Evolutionary conservation across 2,329 filamentous ascomycete genomes (phyloP).

Genomic region (Epichloe elymi): DNA sequence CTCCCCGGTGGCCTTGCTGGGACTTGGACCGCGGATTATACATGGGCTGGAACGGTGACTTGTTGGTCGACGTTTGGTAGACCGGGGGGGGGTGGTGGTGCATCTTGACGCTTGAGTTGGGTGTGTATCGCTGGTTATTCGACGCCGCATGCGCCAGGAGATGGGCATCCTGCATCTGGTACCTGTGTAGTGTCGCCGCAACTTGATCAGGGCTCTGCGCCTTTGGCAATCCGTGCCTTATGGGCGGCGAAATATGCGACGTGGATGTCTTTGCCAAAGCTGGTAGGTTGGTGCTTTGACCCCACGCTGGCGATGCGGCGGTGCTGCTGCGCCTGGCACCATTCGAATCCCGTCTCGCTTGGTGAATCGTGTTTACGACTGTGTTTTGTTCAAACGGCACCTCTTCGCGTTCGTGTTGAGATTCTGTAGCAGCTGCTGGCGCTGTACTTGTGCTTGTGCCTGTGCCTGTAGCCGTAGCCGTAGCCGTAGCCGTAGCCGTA

Average conservation of each 20-base stretch:
- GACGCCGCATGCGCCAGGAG: constrained; percentile 5
- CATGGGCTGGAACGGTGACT: constrained; percentile 16
- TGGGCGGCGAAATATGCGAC: not conserved
- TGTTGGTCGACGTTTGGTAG: constrained; percentile 13
- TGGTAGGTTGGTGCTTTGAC: not conserved
- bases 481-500: not conserved
- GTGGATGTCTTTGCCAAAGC: not conserved
- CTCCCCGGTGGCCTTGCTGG: constrained; percentile 17
- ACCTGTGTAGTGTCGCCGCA: not conserved
- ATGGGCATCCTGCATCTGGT: constrained; percentile 5
- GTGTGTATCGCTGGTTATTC: constrained; percentile 14
- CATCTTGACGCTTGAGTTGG: constrained; percentile 12
- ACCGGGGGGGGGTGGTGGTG: constrained; percentile 7
- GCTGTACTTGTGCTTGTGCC: not conserved
- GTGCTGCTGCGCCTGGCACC: not conserved
- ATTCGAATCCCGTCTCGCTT: not conserved
- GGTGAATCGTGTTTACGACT: not conserved
- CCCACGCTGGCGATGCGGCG: not conserved
- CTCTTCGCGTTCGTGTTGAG: not conserved
- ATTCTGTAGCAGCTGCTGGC: not conserved
- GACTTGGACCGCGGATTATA: constrained; percentile 18
- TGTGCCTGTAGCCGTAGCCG: not conserved
- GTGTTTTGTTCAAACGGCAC: not conserved
- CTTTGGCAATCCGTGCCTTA: not conserved
- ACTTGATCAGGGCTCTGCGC: constrained; percentile 2